These are phyloP conservation scores for Annona cherimola DNA, from an alignment of 164 flowering plant genomes.

Conservation along the genomic window DNA sequence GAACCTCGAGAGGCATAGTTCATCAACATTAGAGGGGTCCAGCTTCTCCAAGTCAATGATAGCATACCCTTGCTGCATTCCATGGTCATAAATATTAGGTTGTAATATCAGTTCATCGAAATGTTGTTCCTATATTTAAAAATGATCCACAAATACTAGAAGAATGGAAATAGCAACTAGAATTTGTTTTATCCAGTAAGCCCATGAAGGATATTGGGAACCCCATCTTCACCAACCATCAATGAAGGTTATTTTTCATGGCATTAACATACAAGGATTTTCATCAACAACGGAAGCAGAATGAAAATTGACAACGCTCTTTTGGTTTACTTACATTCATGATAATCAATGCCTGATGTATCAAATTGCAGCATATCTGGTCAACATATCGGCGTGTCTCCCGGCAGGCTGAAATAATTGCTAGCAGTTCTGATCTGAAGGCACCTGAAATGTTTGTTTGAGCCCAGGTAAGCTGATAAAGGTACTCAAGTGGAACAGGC, in stretches of 20 bases:
- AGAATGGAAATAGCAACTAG: too few relatives aligned
- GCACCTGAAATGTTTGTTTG: conserved; percentile 35
- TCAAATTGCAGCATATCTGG: conserved; percentile 38
- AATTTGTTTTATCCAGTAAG: too few relatives aligned
- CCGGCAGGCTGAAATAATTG: conserved; percentile 63
- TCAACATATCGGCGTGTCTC: conserved; percentile 64
- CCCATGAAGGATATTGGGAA: neutral
- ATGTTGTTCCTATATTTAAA: neutral
- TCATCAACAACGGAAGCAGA: neutral
- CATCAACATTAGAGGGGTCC: conserved; percentile 45
- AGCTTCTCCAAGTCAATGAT: conserved; percentile 57
- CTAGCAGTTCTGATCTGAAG: conserved; percentile 63
- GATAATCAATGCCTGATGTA: conserved; percentile 49
- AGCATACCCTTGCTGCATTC: conserved; percentile 79
- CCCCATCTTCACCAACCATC: neutral
- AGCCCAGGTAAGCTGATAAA: conserved; percentile 5
- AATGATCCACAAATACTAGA: too few relatives aligned
- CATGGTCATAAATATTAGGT: conserved; percentile 2
- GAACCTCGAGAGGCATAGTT: conserved; percentile 64
- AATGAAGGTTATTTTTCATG: too few relatives aligned
- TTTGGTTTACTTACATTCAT: conserved; percentile 45
- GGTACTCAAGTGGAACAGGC: neutral
- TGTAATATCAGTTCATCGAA: neutral
- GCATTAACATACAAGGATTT: neutral
- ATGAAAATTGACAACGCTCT: neutral